Evolutionary conservation across 2,329 filamentous ascomycete species (phyloP).

Genomic region (Blumeria hordei): DNA sequence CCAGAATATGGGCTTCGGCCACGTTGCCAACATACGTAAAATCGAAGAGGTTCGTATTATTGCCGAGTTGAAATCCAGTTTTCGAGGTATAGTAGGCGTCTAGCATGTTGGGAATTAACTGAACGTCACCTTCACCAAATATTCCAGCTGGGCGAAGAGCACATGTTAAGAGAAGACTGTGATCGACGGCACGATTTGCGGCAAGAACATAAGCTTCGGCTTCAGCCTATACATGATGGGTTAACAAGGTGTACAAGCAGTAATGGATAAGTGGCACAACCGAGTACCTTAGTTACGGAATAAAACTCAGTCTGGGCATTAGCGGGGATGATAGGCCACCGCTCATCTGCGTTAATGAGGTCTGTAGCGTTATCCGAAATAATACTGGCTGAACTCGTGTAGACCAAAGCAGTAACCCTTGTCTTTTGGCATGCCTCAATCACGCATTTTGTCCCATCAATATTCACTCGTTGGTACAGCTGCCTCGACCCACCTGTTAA

Average conservation of each 20-base stretch:
- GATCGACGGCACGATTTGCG: slow-evolving; percentile 35
- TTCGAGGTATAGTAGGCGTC: slow-evolving; percentile 43
- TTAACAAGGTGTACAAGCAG: neutral
- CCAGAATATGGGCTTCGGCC: slow-evolving; percentile 62
- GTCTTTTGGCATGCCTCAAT: slow-evolving; percentile 46
- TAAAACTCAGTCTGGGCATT: slow-evolving; percentile 57
- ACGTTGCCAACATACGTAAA: slow-evolving; percentile 47
- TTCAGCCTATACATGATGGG: slow-evolving; percentile 27
- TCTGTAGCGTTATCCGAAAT: slow-evolving; percentile 61
- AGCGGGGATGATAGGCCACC: slow-evolving; percentile 51
- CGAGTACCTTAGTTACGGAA: slow-evolving; percentile 49
- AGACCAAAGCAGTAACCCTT: slow-evolving; percentile 62
- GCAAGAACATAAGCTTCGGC: slow-evolving; percentile 62
- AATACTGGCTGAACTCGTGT: slow-evolving; percentile 74
- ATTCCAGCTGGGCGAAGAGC: slow-evolving; percentile 72
- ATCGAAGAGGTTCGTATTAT: slow-evolving; percentile 45
- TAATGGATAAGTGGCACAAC: neutral
- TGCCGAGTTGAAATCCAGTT: slow-evolving; percentile 58
- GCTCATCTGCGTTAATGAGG: slow-evolving; percentile 55
- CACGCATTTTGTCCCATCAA: slow-evolving; percentile 60
- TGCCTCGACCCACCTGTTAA: slow-evolving; percentile 27
- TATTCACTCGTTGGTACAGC: slow-evolving; percentile 61
- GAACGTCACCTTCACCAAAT: slow-evolving; percentile 71
- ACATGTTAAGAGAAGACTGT: slow-evolving; percentile 40
- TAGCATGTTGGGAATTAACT: slow-evolving; percentile 49